Evolutionary conservation across 148 eudicot species (phyloP).

Genomic region (Selenicereus undatus): DNA sequence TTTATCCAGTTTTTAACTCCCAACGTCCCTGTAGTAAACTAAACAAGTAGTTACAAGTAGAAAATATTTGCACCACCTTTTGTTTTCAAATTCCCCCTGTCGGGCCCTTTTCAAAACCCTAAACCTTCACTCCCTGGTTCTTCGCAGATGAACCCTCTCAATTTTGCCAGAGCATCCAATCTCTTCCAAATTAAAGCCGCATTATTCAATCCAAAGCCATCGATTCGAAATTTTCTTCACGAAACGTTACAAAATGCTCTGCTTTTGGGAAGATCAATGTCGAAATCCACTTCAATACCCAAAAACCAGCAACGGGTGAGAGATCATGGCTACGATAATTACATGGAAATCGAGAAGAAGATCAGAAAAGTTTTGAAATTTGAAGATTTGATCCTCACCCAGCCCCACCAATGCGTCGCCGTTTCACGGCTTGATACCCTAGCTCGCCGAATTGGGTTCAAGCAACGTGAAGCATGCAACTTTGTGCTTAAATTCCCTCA

Average conservation of each 20-base stretch:
- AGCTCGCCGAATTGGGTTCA: conserved; percentile 59
- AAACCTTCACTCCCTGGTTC: conserved; percentile 25
- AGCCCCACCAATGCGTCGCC: conserved; percentile 51
- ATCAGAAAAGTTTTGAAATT: conserved; percentile 72
- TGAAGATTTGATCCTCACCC: conserved; percentile 65
- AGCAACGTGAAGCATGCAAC: conserved; percentile 65
- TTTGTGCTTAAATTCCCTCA: conserved; percentile 88
- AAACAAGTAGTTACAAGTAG: too few relatives aligned
- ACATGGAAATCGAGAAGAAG: conserved; percentile 94
- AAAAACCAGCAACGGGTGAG: conserved; percentile 56
- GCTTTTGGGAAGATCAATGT: conserved; percentile 41
- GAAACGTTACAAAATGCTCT: conserved; percentile 13
- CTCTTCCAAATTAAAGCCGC: conserved; percentile 11
- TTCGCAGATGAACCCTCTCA: conserved; percentile 22
- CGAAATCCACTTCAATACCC: conserved; percentile 81
- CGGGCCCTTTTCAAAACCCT: conserved; percentile 21
- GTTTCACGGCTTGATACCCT: conserved; percentile 61
- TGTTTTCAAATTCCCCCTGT: not conserved
- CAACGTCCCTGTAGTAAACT: not conserved
- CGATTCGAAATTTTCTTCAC: conserved; percentile 3
- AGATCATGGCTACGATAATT: conserved; percentile 81
- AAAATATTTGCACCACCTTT: not conserved
- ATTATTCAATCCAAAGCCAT: conserved; percentile 14
- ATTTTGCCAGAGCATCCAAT: conserved; percentile 13
- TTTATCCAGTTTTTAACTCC: not conserved